Percentiles rank a stretch among this genome's conserved stretches.
Conservation (phyloP, 345 rosid genomes). For the Turritis glabra region DNA sequence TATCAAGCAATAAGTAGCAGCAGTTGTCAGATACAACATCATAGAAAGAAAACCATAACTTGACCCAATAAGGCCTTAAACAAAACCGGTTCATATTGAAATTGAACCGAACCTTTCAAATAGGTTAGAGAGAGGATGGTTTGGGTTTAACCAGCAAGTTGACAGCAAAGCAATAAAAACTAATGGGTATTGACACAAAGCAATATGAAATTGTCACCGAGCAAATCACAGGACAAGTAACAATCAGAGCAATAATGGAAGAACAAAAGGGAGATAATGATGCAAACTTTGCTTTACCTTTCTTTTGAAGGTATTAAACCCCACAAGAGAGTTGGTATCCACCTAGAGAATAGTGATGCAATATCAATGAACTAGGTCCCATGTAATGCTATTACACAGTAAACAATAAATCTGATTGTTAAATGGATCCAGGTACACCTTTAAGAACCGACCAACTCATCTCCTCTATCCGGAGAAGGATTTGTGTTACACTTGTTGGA, state of each 20-base stretch:
- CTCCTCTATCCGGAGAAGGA: too few species aligned
- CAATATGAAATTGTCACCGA: not conserved
- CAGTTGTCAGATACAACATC: too few species aligned
- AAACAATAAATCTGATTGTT: constrained; percentile 4
- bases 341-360: constrained; percentile 43
- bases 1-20: not conserved
- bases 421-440: not conserved
- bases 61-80: not conserved
- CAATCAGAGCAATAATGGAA: constrained; percentile 38
- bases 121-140: constrained; percentile 2
- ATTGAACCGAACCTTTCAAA: not conserved
- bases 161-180: too few species aligned
- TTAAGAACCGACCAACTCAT: not conserved
- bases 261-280: constrained; percentile 32
- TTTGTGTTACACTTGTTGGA: too few species aligned
- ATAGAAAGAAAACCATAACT: too few species aligned
- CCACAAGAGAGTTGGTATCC: constrained; percentile 53
- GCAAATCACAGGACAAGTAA: constrained; percentile 16
- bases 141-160: not conserved
- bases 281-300: constrained; percentile 24
- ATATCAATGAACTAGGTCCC: constrained; percentile 39
- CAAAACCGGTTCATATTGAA: not conserved
- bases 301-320: constrained; percentile 32
- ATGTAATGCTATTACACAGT: not conserved
- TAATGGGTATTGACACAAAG: not conserved